A percentile compares a stretch with the other conserved stretches of the same genome.
phyloP scores from a whole-genome alignment of 768 basidiomycete genomes.

The Boletus reticulatus region DNA sequence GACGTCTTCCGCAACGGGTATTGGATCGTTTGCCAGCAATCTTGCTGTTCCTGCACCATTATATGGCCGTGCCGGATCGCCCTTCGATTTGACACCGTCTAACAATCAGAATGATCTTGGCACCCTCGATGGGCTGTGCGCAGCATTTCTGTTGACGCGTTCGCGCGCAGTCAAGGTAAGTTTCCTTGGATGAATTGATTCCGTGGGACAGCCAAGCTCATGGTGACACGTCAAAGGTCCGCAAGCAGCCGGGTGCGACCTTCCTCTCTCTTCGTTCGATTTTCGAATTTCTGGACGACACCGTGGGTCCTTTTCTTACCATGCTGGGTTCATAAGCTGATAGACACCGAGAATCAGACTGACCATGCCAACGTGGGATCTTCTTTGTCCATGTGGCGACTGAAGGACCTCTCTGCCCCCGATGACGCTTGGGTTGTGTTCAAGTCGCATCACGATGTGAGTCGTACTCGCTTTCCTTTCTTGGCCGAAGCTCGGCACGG shows the following conservation, averaged over 20 bases:
- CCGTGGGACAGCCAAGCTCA: not conserved
- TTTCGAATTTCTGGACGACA: conserved; percentile 19
- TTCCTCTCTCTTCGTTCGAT: conserved; percentile 27
- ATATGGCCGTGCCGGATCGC: conserved; percentile 23
- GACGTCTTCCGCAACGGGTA: not conserved
- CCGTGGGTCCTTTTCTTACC: conserved; percentile 13
- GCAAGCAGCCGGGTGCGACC: conserved; percentile 20
- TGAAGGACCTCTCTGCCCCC: conserved; percentile 34
- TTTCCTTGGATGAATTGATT: not conserved
- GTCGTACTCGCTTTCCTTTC: conserved; percentile 14
- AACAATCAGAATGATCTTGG: conserved; percentile 4
- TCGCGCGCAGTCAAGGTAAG: conserved; percentile 57
- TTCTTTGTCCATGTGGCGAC: conserved; percentile 50
- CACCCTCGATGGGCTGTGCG: conserved; percentile 13
- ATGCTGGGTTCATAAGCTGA: conserved; percentile 5
- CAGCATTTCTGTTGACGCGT: conserved; percentile 47
- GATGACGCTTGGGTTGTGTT: conserved; percentile 57
- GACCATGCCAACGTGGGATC: conserved; percentile 3
- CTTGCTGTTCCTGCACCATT: not conserved
- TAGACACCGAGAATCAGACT: conserved; percentile 6
- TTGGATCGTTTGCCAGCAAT: conserved; percentile 1
- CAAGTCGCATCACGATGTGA: conserved; percentile 58
- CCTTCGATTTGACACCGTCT: conserved; percentile 33
- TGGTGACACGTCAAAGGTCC: conserved; percentile 15
- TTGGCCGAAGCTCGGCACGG: not conserved